phyloP scores from a whole-genome alignment of 2,329 filamentous ascomycete species.

The Apiospora phragmitis region DNA sequence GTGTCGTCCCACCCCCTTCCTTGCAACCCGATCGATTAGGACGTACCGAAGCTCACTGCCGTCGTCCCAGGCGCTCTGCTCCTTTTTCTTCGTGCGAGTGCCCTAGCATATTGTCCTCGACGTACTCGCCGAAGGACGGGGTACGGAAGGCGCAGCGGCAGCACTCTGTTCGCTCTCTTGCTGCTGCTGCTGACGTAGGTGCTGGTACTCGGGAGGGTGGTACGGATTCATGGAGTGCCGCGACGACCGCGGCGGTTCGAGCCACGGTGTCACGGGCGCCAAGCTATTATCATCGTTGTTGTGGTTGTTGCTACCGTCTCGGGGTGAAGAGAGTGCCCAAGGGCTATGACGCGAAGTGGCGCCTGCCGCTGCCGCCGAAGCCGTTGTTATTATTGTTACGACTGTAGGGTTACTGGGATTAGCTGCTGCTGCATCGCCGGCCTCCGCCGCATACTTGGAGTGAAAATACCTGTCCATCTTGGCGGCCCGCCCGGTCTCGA shows the following conservation, averaged over 20 bases:
- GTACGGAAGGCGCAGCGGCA: neutral
- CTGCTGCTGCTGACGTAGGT: neutral
- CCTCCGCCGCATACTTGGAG: neutral
- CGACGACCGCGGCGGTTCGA: neutral
- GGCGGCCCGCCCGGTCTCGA: slow-evolving; percentile 24
- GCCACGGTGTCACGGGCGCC: neutral
- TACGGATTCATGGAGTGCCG: neutral
- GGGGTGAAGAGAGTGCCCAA: neutral
- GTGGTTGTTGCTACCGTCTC: neutral
- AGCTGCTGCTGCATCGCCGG: neutral
- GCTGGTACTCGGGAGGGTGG: neutral
- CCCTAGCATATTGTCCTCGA: neutral
- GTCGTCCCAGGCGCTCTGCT: neutral
- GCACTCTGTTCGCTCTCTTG: neutral
- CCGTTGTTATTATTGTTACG: neutral
- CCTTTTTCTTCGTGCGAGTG: neutral
- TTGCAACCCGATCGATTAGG: neutral
- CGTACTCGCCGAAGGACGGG: neutral
- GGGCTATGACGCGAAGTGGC: neutral
- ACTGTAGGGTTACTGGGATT: neutral
- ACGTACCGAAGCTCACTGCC: neutral
- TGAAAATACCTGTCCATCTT: slow-evolving; percentile 32
- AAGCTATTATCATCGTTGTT: no score
- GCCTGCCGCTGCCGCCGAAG: neutral
- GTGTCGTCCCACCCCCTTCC: neutral